These are phyloP conservation scores for Terfezia claveryi DNA, from an alignment of 495 filamentous ascomycete genomes.

Conservation along the genomic window DNA sequence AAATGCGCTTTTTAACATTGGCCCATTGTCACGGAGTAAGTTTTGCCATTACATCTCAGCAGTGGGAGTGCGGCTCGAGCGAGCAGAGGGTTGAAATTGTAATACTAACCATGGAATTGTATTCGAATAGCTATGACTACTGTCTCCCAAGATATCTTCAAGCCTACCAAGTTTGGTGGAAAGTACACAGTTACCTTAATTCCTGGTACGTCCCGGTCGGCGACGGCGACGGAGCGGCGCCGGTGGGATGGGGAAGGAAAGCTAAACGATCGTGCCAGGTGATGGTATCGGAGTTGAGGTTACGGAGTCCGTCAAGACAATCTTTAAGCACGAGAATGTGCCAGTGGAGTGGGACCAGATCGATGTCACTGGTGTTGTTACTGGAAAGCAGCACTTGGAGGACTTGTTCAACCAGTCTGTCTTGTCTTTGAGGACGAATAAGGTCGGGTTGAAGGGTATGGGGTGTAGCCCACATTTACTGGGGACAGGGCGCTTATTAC, in stretches of 20 bases:
- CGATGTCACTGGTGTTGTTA: slow-evolving; percentile 80
- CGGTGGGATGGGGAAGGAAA: background rate
- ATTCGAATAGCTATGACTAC: background rate
- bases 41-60: background rate
- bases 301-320: slow-evolving; percentile 89
- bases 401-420: slow-evolving; percentile 88
- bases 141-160: background rate
- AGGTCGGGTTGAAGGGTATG: slow-evolving; percentile 77
- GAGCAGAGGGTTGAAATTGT: too few relatives aligned
- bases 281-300: slow-evolving; percentile 98
- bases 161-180: slow-evolving; percentile 91
- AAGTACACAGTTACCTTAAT: slow-evolving; percentile 99
- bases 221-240: slow-evolving; percentile 3
- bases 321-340: slow-evolving; percentile 99
- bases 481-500: slow-evolving; percentile 1
- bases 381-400: slow-evolving; percentile 70
- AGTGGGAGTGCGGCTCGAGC: background rate
- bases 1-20: background rate
- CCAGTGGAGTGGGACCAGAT: slow-evolving; percentile 98
- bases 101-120: background rate
- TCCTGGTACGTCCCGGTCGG: slow-evolving; percentile 36
- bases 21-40: background rate
- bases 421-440: slow-evolving; percentile 87
- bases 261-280: slow-evolving; percentile 25
- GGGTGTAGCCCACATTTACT: background rate